A percentile compares a stretch with the other conserved stretches of the same genome.
Evolutionary conservation across 768 basidiomycete species (phyloP).

Genomic region (Rhizopogon sp.): DNA sequence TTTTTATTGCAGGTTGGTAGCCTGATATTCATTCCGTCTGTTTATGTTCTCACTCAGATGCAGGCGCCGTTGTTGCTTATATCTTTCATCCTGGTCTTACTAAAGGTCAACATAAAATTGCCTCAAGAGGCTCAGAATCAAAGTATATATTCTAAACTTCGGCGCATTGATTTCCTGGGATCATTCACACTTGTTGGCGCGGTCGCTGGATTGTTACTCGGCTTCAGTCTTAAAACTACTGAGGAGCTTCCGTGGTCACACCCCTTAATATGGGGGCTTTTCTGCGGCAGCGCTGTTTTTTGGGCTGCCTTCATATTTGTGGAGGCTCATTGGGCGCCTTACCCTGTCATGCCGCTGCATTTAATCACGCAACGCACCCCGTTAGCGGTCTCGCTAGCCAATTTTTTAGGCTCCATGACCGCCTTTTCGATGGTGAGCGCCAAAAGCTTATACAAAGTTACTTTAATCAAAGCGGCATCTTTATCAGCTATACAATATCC

Average conservation of each 20-base stretch:
- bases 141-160: conserved; percentile 55
- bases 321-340: conserved; percentile 72
- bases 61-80: conserved; percentile 76
- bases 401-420: conserved; percentile 71
- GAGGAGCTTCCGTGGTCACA: conserved; percentile 76
- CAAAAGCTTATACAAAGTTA: background rate
- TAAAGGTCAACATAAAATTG: conserved; percentile 75
- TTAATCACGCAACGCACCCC: conserved; percentile 77
- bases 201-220: conserved; percentile 69
- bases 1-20: conserved; percentile 76
- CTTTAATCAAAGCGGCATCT: conserved; percentile 7
- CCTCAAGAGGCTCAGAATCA: conserved; percentile 63
- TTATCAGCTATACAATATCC: conserved; percentile 74
- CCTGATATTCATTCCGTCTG: conserved; percentile 1
- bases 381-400: conserved; percentile 72
- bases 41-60: conserved; percentile 4
- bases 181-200: conserved; percentile 72
- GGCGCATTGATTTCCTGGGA: conserved; percentile 82
- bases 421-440: conserved; percentile 71
- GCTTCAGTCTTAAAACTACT: conserved; percentile 71
- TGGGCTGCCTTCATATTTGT: conserved; percentile 64
- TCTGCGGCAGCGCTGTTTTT: conserved; percentile 52
- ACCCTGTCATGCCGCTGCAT: conserved; percentile 88
- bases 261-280: conserved; percentile 64
- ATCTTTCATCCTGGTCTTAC: conserved; percentile 63